Evolutionary conservation across 2,329 filamentous ascomycete species (phyloP), one percentile per base, ranked within the genome.

Genomic region (Claviceps lovelessii): DNA sequence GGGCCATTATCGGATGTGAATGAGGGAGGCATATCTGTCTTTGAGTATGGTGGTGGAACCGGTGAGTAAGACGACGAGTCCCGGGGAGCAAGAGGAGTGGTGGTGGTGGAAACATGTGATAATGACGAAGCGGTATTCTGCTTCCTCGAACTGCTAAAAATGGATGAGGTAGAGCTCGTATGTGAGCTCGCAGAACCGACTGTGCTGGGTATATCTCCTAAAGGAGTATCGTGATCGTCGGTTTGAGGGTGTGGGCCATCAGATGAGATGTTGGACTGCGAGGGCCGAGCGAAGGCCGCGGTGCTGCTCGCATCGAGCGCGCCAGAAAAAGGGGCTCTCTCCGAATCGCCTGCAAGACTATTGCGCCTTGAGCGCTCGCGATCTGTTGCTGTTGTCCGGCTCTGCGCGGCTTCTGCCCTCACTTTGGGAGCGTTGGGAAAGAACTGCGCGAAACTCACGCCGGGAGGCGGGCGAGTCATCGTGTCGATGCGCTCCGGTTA

Each of bases 391-490:
- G 23, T 23, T 23, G 23, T 61, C 60, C 68, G 69, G 59, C 65
- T 64, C 63, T 71, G 69, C 52, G 52, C 52, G 53, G 70, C 71
- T 61, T 72, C 73, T 57, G 70, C 70, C 68, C 73, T 81, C 73
- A 77, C 75, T 68, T 77, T 83, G 62, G 87, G 86, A 66, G 86
- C 87, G 68, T 85, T 82, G 62, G 86, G 86, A 72, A 90, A 90
- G 78, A 89, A 93, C 73, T 90, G 83, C 73, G 85, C 86, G 78
- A 90, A 90, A 74, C 84, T 84, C 75, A 85, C 84, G 71, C 76
- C 76, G 58, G 79, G 77, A 65, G 83, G 78, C 69, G 84, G 81
- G 76, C 86, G 88, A 82, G 88, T 88, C 85, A 87, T 88, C 74
- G 74, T 83, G 76, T 72, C 67, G 67, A 69, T 70, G 68, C 67